Percentiles rank a stretch among this genome's conserved stretches.
These are phyloP conservation scores for Voacanga thouarsii DNA, from an alignment of 257 asterid species.

Conservation along the genomic window DNA sequence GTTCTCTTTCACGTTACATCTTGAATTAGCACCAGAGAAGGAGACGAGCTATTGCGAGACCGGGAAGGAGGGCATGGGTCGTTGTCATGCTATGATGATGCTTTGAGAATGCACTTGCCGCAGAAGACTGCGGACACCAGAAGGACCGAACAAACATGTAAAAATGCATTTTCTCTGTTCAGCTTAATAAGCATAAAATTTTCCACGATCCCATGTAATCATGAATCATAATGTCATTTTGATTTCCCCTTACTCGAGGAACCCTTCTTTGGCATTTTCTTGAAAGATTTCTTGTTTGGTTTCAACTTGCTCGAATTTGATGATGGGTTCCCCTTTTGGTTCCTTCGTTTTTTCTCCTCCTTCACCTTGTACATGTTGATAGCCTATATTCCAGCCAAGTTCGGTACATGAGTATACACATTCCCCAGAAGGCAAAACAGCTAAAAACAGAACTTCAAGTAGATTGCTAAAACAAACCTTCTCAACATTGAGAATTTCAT, in stretches of 20 bases:
- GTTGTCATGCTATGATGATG: not conserved
- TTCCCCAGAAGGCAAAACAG: not conserved
- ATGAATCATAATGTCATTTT: slow-evolving; percentile 27
- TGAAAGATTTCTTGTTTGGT: slow-evolving; percentile 55
- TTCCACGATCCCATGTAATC: not conserved
- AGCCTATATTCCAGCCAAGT: slow-evolving; percentile 49
- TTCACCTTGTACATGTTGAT: slow-evolving; percentile 88
- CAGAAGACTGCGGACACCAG: not conserved
- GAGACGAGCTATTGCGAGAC: not conserved
- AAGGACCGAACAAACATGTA: not conserved
- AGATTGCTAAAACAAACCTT: slow-evolving; percentile 42
- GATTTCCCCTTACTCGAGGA: slow-evolving; percentile 60
- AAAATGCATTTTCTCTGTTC: not conserved
- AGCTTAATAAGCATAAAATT: not conserved
- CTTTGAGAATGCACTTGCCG: not conserved
- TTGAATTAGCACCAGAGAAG: not conserved
- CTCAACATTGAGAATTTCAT: slow-evolving; percentile 77
- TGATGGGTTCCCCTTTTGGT: slow-evolving; percentile 42
- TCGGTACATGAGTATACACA: not conserved
- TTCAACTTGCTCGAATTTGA: slow-evolving; percentile 53
- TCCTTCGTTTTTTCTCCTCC: slow-evolving; percentile 62
- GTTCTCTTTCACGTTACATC: not conserved
- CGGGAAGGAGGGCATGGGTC: not conserved
- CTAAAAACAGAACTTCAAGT: not conserved
- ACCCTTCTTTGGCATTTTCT: slow-evolving; percentile 51